These are phyloP conservation scores for Mariannaea elegans DNA, from an alignment of 2,329 filamentous ascomycete genomes.

Conservation along the genomic window DNA sequence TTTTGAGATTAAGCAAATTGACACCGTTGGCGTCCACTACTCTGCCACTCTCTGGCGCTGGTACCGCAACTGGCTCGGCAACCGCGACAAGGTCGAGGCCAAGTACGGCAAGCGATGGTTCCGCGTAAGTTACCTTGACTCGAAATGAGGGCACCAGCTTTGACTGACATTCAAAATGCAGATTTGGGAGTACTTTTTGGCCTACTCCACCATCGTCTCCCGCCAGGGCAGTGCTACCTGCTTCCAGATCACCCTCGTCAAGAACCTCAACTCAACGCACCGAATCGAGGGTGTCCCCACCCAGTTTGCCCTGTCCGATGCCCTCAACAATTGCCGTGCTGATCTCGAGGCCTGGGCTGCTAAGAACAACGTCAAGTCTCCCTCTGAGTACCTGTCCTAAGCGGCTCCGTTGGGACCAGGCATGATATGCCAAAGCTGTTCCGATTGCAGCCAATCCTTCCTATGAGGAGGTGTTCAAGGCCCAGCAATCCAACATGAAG, in stretches of 20 bases:
- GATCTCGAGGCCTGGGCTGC: conserved; percentile 47
- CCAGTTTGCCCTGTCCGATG: conserved; percentile 75
- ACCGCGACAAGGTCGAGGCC: conserved; percentile 88
- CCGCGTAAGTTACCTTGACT: conserved; percentile 69
- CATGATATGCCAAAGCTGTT: background rate
- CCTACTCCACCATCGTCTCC: conserved; percentile 84
- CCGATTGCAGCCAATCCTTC: conserved; percentile 3
- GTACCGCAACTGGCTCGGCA: conserved; percentile 98
- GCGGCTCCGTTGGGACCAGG: background rate
- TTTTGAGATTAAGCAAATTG: conserved; percentile 84
- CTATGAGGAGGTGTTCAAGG: background rate
- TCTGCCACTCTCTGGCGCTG: conserved; percentile 96
- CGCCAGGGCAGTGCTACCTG: conserved; percentile 87
- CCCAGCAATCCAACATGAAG: conserved; percentile 4
- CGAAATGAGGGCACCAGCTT: no score
- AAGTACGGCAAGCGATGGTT: conserved; percentile 98
- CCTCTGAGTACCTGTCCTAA: conserved; percentile 41
- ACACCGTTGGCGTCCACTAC: conserved; percentile 97
- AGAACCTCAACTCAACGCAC: conserved; percentile 93
- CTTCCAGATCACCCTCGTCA: conserved; percentile 88
- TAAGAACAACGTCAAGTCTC: conserved; percentile 48
- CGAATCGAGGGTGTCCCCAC: conserved; percentile 78
- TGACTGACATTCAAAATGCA: conserved; percentile 42
- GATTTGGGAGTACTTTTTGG: conserved; percentile 95
- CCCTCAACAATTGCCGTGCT: conserved; percentile 53